A percentile compares a stretch with the other conserved stretches of the same genome.
Conservation (phyloP, 768 basidiomycete species). For the Serpula lacrymans region DNA sequence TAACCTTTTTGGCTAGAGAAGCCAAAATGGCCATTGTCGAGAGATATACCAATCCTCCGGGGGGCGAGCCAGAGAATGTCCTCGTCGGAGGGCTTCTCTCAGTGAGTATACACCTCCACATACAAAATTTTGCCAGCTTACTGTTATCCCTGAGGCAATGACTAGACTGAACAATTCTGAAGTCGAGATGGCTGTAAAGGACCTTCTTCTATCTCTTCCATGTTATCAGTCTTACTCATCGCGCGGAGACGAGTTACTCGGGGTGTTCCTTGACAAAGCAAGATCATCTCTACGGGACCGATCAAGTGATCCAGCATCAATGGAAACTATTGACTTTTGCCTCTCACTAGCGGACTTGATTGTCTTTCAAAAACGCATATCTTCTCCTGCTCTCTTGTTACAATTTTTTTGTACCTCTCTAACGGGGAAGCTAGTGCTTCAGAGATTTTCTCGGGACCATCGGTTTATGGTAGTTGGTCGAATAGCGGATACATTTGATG, state of each 20-base stretch:
- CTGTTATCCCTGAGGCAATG: constrained; percentile 41
- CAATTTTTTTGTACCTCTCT: constrained; percentile 48
- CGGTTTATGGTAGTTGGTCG: constrained; percentile 44
- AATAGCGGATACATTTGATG: constrained; percentile 41
- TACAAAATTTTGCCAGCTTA: background rate
- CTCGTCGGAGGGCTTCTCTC: constrained; percentile 46
- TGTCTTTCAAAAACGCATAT: constrained; percentile 38
- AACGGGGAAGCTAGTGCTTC: constrained; percentile 44
- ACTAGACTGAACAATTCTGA: constrained; percentile 39
- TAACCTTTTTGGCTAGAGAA: constrained; percentile 55
- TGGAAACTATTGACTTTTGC: constrained; percentile 39
- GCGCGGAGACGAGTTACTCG: constrained; percentile 38
- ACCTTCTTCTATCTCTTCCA: constrained; percentile 49
- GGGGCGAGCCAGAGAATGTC: constrained; percentile 43
- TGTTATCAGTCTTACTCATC: constrained; percentile 36
- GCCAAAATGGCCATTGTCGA: constrained; percentile 45
- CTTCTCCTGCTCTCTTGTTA: constrained; percentile 44
- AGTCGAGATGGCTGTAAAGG: constrained; percentile 45
- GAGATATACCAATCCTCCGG: constrained; percentile 38
- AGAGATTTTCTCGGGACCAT: constrained; percentile 40
- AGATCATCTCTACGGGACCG: constrained; percentile 28
- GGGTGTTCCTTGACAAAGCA: constrained; percentile 36
- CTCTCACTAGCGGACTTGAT: constrained; percentile 45
- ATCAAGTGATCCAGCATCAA: constrained; percentile 25
- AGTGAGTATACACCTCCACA: constrained; percentile 33